phyloP scores from a whole-genome alignment of 1,284 basidiomycete genomes.

The Ustilago esculenta region DNA sequence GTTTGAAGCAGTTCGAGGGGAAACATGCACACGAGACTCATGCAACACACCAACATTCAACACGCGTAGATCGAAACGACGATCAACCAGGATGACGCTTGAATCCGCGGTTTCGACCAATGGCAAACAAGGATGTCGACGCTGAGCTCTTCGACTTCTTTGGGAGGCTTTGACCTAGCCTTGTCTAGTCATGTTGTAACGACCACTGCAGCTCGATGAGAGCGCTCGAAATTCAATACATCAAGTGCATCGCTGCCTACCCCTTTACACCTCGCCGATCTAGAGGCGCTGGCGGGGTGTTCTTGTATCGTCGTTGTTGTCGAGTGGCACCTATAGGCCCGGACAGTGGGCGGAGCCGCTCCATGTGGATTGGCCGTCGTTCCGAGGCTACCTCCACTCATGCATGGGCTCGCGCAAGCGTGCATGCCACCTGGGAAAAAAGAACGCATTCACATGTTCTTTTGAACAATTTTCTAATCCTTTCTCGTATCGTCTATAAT shows the following conservation, averaged over 20 bases:
- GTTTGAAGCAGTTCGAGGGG: conserved; percentile 7
- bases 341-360: too few species aligned
- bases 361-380: neutral
- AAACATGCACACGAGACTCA: conserved; percentile 1
- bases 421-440: conserved; percentile 12
- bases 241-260: too few species aligned
- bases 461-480: conserved; percentile 1
- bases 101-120: neutral
- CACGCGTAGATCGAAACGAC: too few species aligned
- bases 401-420: conserved; percentile 1
- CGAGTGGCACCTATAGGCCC: too few species aligned
- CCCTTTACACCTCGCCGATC: too few species aligned
- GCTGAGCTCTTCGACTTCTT: too few species aligned
- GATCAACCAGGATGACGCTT: too few species aligned
- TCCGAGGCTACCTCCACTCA: conserved; percentile 1
- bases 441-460: conserved; percentile 16
- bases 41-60: conserved; percentile 18
- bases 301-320: too few species aligned
- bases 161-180: conserved; percentile 21
- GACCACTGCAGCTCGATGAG: too few species aligned
- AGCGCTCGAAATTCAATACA: too few species aligned
- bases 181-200: neutral
- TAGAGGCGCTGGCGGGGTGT: too few species aligned
- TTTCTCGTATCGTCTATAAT: too few species aligned
- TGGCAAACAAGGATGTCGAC: neutral